These are phyloP conservation scores for Fusarium goolgardi DNA, from an alignment of 2,329 filamentous ascomycete species.

Conservation along the genomic window DNA sequence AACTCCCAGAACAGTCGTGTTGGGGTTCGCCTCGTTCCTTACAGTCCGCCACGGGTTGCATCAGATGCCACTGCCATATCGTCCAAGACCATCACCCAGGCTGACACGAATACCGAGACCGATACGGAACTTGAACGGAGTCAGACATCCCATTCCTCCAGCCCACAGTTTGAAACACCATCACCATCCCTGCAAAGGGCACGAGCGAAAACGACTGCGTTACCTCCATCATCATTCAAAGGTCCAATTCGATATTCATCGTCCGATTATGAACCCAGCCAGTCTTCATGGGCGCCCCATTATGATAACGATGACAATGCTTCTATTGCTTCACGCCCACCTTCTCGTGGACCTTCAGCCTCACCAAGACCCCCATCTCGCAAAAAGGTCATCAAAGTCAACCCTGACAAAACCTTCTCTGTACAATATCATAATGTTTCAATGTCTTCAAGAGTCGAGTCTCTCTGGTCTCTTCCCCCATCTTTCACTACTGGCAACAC, in stretches of 20 bases:
- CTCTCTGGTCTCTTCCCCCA: constrained; percentile 55
- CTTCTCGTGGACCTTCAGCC: constrained; percentile 40
- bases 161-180: constrained; percentile 42
- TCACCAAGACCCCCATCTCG: constrained; percentile 48
- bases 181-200: constrained; percentile 41
- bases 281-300: constrained; percentile 40
- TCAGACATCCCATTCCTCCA: constrained; percentile 36
- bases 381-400: constrained; percentile 60
- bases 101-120: constrained; percentile 42
- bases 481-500: constrained; percentile 60
- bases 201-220: constrained; percentile 31
- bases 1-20: constrained; percentile 49
- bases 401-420: constrained; percentile 70
- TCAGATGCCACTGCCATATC: constrained; percentile 46
- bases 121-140: constrained; percentile 32
- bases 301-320: constrained; percentile 37
- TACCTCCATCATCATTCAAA: constrained; percentile 39
- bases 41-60: constrained; percentile 53
- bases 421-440: constrained; percentile 55
- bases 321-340: constrained; percentile 33
- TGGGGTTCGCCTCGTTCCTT: constrained; percentile 55
- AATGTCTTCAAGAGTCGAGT: constrained; percentile 48
- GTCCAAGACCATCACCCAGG: constrained; percentile 44
- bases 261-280: constrained; percentile 33
- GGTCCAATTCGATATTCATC: constrained; percentile 31